phyloP scores from a whole-genome alignment of 1,139 yeast genomes.

The Scheffersomyces insectosa region DNA sequence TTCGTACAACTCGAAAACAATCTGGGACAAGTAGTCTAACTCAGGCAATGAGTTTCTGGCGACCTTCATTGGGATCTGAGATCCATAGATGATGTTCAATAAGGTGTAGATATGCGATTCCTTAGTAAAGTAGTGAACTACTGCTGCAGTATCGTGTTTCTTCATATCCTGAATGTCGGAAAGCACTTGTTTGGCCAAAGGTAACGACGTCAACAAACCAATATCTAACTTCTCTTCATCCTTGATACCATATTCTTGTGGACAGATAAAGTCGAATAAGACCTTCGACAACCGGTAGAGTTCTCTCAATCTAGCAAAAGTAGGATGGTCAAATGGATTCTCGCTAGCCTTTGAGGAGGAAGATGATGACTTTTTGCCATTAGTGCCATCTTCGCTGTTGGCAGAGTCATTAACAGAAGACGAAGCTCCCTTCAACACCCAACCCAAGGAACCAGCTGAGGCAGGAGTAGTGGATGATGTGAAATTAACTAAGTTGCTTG shows the following conservation, averaged over 20 bases:
- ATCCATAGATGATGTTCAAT: slow-evolving; percentile 85
- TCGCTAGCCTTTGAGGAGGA: slow-evolving; percentile 25
- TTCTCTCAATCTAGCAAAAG: slow-evolving; percentile 80
- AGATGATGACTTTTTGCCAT: slow-evolving; percentile 13
- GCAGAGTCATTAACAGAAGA: slow-evolving; percentile 23
- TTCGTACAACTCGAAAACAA: slow-evolving; percentile 90
- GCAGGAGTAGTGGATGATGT: slow-evolving; percentile 30
- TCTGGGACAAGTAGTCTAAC: slow-evolving; percentile 91
- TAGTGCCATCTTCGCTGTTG: slow-evolving; percentile 24
- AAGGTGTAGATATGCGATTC: slow-evolving; percentile 96
- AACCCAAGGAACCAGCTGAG: slow-evolving; percentile 71
- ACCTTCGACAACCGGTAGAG: slow-evolving; percentile 89
- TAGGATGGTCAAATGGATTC: slow-evolving; percentile 80
- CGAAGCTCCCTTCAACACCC: slow-evolving; percentile 63
- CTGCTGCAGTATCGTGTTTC: slow-evolving; percentile 74
- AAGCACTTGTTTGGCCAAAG: slow-evolving; percentile 86
- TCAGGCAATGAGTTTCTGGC: slow-evolving; percentile 96
- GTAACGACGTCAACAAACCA: slow-evolving; percentile 91
- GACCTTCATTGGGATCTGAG: slow-evolving; percentile 92
- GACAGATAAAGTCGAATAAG: slow-evolving; percentile 94
- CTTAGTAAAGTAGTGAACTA: slow-evolving; percentile 90
- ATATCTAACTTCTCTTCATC: slow-evolving; percentile 95
- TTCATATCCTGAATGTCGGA: slow-evolving; percentile 80
- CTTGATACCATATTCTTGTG: slow-evolving; percentile 97
- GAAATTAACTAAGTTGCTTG: slow-evolving; percentile 29